Evolutionary conservation across 164 flowering plant species (phyloP).

Genomic region (Platanus orientalis): DNA sequence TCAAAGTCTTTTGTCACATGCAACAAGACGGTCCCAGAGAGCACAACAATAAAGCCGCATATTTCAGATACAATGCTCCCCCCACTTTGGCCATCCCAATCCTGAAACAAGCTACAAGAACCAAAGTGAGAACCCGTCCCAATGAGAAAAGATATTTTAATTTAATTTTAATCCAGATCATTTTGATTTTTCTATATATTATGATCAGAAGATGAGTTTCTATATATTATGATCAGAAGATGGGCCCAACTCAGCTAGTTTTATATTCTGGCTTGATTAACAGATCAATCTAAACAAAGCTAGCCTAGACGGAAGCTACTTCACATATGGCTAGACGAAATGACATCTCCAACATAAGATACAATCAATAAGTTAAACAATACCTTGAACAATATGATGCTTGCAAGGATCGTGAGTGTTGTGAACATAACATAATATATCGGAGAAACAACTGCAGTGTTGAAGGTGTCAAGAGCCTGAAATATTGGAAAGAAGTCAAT

Average conservation of each 20-base stretch:
- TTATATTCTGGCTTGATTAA: neutral
- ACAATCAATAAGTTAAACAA: neutral
- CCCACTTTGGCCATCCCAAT: constrained; percentile 77
- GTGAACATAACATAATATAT: constrained; percentile 92
- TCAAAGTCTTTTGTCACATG: constrained; percentile 71
- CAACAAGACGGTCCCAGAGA: constrained; percentile 69
- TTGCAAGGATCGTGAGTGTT: constrained; percentile 81
- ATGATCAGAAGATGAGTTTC: neutral
- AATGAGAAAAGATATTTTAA: neutral
- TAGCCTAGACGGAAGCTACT: neutral
- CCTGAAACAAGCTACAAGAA: constrained; percentile 34
- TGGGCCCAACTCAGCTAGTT: neutral
- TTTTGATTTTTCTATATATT: neutral
- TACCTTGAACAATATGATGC: constrained; percentile 94
- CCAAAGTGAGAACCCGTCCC: neutral
- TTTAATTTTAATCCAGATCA: neutral
- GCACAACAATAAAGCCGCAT: constrained; percentile 75
- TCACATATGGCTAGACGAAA: neutral
- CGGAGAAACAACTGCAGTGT: constrained; percentile 84
- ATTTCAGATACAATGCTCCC: constrained; percentile 63
- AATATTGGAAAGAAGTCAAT: constrained; percentile 16
- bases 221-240: no score
- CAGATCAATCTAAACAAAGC: neutral
- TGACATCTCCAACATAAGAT: neutral
- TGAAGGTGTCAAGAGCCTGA: constrained; percentile 90